These are phyloP conservation scores for Backusella parvicylindrica DNA, from an alignment of 192 early-diverging fungal species.

Conservation along the genomic window DNA sequence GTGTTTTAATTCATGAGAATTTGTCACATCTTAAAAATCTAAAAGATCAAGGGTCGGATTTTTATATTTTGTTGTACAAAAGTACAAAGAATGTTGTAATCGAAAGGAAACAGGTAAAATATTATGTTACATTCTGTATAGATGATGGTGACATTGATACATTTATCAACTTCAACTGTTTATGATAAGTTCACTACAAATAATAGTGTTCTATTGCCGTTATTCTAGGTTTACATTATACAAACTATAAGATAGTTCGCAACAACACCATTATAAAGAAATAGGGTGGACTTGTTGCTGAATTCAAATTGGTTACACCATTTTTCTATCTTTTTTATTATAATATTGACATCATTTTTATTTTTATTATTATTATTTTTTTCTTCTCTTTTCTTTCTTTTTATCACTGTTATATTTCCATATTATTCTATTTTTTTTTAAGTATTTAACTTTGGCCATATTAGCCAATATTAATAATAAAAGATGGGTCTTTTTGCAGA, in stretches of 20 bases:
- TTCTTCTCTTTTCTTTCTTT: background rate
- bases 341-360: background rate
- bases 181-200: background rate
- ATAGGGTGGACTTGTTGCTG: background rate
- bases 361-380: background rate
- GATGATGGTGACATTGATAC: background rate
- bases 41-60: background rate
- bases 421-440: background rate
- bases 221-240: background rate
- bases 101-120: background rate
- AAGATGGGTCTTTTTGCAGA: constrained; percentile 33
- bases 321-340: background rate
- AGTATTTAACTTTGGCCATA: background rate
- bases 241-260: background rate
- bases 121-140: background rate
- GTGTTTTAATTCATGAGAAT: background rate
- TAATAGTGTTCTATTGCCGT: background rate
- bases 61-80: background rate
- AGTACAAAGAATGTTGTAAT: background rate
- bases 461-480: background rate
- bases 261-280: background rate
- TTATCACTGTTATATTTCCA: background rate
- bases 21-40: constrained; percentile 2
- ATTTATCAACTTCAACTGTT: background rate
- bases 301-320: background rate